Evolutionary conservation across 768 basidiomycete species (phyloP).

Genomic region (Candolleomyces eurysporus): DNA sequence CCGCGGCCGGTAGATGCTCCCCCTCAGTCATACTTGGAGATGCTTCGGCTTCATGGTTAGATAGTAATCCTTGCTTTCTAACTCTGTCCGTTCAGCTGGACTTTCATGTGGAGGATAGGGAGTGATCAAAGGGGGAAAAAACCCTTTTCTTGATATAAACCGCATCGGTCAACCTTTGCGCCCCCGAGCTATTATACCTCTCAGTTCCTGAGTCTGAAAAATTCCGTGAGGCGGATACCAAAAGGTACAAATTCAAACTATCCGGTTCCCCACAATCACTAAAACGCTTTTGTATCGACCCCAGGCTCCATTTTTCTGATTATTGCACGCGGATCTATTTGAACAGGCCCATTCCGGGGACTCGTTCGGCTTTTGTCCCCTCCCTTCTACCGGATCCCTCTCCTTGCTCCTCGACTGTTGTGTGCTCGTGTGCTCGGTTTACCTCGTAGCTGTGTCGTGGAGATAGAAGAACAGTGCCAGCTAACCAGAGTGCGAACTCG

Average conservation of each 20-base stretch:
- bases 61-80: no score
- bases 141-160: no score
- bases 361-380: neutral
- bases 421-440: neutral
- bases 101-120: neutral
- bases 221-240: no score
- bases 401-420: neutral
- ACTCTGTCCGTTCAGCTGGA: neutral
- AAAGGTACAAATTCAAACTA: neutral
- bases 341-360: neutral
- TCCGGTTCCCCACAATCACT: neutral
- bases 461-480: no score
- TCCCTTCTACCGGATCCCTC: neutral
- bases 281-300: no score
- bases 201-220: no score
- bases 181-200: no score
- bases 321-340: slow-evolving; percentile 2
- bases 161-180: no score
- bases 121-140: neutral
- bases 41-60: no score
- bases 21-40: no score
- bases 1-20: neutral
- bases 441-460: neutral
- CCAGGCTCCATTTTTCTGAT: no score
- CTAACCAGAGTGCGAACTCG: no score